Evolutionary conservation across 768 basidiomycete genomes (phyloP).

Genomic region (Clitopilus passeckerianus): DNA sequence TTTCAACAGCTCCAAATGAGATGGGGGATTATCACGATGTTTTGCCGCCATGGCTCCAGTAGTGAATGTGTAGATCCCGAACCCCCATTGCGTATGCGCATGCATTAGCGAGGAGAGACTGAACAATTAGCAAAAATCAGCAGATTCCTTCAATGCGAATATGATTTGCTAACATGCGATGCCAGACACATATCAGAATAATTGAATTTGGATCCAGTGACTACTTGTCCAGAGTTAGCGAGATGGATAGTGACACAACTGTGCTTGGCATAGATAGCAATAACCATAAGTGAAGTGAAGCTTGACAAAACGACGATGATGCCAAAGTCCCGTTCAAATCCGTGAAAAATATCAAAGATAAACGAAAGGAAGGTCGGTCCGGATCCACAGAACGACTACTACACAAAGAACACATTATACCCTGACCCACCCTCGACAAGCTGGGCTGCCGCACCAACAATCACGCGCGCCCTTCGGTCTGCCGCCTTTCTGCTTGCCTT

Average conservation of each 20-base stretch:
- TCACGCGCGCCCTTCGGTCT: conserved; percentile 21
- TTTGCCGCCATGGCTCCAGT: no score
- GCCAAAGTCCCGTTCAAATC: background rate
- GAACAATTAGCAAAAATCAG: background rate
- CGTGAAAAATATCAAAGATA: background rate
- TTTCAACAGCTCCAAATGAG: no score
- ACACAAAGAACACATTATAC: background rate
- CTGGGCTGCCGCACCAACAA: conserved; percentile 29
- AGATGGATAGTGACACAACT: background rate
- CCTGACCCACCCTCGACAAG: conserved; percentile 18
- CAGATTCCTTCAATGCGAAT: background rate
- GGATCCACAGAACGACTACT: background rate
- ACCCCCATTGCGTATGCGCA: background rate
- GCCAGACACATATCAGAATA: background rate
- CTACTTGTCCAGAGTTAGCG: background rate
- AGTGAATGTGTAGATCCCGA: no score
- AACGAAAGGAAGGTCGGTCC: background rate
- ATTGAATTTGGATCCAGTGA: background rate
- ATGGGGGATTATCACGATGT: no score
- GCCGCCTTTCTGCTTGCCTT: conserved; percentile 17
- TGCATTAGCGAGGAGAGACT: background rate
- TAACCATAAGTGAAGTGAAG: background rate
- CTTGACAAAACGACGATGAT: background rate
- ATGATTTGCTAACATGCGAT: no score
- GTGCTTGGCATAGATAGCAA: background rate